Evolutionary conservation across 2,329 filamentous ascomycete species (phyloP), one percentile per base, ranked within the genome.

Genomic region (Cercospora beticola): DNA sequence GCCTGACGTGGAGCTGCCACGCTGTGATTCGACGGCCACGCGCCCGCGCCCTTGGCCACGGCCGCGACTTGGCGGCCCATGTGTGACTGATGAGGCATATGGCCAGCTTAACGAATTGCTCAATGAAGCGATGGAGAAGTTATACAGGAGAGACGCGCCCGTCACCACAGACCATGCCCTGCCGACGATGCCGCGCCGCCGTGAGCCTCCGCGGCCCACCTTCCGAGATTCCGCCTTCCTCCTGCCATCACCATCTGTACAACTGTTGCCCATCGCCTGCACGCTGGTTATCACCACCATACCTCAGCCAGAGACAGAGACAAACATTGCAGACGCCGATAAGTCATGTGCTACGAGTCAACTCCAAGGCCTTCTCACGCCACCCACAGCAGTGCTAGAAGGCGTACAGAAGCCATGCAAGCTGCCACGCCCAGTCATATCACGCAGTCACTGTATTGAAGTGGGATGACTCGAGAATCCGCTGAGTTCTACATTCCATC

Each of bases 1-100:
- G 30, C 49, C 43, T 64, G 62, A 57, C 62, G 62, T 64, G 62
- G 62, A 64, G 31, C 49, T 64, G 62, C 31, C 54, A 26, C 26
- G 26, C 54, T 57, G 62, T 64, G 62, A 64, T 64, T 64, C 62
- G 62, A 64, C 52, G 8, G 49, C 62, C 49, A 64, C 49, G 62
- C 62, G 62, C 62, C 62, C 52, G 52, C 62, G 21, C 21, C 49
- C 54, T 58, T 28, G 26, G 54, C 54, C 54, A 28, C 4, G 54
- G 54, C 54, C 54, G 26, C 54, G 54, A 58, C 54, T 58, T 58
- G 54, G 54, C 54, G 54, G 54, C 54, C 54, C 54, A 58, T 58
- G 54, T 30, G 54, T 58, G 54, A 58, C 33, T 5, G 36, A 40
- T 26, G 46, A 52, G 46, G 46, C 18, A 23, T 21, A 52, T 23